These are phyloP conservation scores for Dactylellina drechsleri DNA, from an alignment of 2,329 filamentous ascomycete species.

Conservation along the genomic window DNA sequence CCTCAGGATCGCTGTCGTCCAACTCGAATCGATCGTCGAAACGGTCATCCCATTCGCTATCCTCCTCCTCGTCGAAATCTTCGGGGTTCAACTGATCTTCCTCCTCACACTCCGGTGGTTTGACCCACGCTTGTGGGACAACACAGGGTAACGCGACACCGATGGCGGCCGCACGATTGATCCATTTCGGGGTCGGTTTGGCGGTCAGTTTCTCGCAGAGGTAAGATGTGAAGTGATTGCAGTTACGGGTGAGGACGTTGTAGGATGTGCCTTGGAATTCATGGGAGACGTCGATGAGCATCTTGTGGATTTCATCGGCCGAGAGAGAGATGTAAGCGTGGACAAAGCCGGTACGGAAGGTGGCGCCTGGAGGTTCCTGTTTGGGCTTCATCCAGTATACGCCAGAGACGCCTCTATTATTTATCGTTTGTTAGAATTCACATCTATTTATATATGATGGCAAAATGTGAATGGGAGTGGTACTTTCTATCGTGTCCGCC, in stretches of 20 bases:
- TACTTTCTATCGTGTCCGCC: slow-evolving; percentile 77
- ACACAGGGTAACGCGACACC: slow-evolving; percentile 83
- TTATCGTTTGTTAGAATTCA: background rate
- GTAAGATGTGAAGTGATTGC: slow-evolving; percentile 86
- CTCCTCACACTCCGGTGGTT: slow-evolving; percentile 76
- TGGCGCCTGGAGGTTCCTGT: slow-evolving; percentile 78
- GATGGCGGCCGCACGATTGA: slow-evolving; percentile 85
- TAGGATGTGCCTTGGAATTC: slow-evolving; percentile 80
- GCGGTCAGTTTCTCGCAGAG: slow-evolving; percentile 79
- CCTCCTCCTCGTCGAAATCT: slow-evolving; percentile 37
- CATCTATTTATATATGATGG: background rate
- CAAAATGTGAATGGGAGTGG: background rate
- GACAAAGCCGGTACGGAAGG: slow-evolving; percentile 77
- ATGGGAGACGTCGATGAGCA: slow-evolving; percentile 75
- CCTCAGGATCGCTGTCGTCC: slow-evolving; percentile 37
- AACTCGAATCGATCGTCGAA: slow-evolving; percentile 41
- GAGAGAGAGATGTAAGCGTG: slow-evolving; percentile 81
- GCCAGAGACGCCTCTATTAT: slow-evolving; percentile 70
- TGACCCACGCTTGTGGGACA: slow-evolving; percentile 83
- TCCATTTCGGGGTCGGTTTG: slow-evolving; percentile 75
- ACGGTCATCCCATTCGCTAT: slow-evolving; percentile 44
- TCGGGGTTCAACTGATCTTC: slow-evolving; percentile 51
- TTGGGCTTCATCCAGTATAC: slow-evolving; percentile 84
- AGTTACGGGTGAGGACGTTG: slow-evolving; percentile 84
- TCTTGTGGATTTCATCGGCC: slow-evolving; percentile 74